Percentiles rank a stretch among this genome's conserved stretches.
Conservation (phyloP, 345 rosid species). For the Laguncularia racemosa region DNA sequence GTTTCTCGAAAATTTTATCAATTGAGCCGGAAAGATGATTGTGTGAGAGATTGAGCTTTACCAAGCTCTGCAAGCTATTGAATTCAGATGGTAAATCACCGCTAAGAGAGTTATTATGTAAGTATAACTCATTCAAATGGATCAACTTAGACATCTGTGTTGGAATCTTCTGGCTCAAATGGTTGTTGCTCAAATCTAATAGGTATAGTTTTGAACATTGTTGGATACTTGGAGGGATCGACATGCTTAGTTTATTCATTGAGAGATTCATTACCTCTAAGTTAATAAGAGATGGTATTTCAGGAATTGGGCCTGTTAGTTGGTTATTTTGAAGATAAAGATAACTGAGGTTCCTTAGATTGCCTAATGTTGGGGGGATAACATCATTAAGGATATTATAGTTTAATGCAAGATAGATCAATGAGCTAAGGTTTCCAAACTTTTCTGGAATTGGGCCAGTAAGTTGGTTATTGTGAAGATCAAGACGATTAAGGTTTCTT, state of each 20-base stretch:
- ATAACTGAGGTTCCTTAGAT: too few species aligned
- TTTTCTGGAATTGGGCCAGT: background rate
- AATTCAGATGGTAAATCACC: conserved; percentile 20
- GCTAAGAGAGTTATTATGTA: conserved; percentile 9
- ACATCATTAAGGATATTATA: too few species aligned
- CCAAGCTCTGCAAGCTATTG: conserved; percentile 5
- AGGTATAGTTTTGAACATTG: conserved; percentile 5
- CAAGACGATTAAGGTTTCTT: background rate
- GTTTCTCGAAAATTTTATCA: background rate
- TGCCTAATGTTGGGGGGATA: too few species aligned
- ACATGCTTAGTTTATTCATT: background rate
- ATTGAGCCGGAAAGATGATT: conserved; percentile 25
- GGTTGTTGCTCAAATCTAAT: conserved; percentile 30
- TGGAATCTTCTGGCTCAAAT: conserved; percentile 20
- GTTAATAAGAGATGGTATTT: background rate
- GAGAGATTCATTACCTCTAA: background rate
- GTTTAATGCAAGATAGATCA: too few species aligned
- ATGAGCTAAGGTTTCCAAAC: too few species aligned
- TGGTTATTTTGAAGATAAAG: too few species aligned
- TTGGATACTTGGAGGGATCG: background rate
- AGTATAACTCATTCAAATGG: conserved; percentile 4
- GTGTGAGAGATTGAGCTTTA: conserved; percentile 17
- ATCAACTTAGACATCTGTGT: background rate
- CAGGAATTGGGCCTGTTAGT: background rate
- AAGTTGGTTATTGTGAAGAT: background rate